Percentiles rank a stretch among this genome's conserved stretches.
phyloP scores from a whole-genome alignment of 805 yeast genomes.

The Kodamaea laetipori region DNA sequence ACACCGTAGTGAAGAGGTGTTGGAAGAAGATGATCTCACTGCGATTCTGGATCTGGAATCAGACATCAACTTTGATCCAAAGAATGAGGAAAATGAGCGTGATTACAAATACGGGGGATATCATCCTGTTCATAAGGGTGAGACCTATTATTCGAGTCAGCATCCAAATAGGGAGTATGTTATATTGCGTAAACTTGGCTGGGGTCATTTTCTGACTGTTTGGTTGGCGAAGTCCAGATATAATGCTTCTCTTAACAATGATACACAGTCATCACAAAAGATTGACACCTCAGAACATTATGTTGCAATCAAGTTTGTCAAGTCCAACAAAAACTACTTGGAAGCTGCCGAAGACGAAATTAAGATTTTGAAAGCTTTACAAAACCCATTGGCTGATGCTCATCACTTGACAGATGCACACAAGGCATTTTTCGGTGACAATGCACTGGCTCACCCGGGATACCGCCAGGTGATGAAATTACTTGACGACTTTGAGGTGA shows the following conservation, averaged over 20 bases:
- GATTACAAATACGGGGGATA: conserved; percentile 66
- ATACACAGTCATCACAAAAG: neutral
- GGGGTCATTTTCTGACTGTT: conserved; percentile 77
- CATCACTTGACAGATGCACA: conserved; percentile 11
- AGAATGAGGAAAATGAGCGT: conserved; percentile 49
- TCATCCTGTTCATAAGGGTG: conserved; percentile 62
- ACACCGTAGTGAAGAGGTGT: neutral
- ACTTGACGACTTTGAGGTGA: conserved; percentile 55
- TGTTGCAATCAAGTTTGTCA: conserved; percentile 65
- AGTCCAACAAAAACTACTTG: conserved; percentile 52
- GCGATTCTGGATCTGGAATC: conserved; percentile 29
- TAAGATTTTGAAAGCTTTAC: conserved; percentile 44
- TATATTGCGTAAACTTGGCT: conserved; percentile 60
- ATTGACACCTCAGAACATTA: conserved; percentile 27
- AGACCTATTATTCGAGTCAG: conserved; percentile 46
- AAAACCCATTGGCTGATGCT: conserved; percentile 22
- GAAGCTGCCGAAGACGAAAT: conserved; percentile 72
- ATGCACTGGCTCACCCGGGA: conserved; percentile 44
- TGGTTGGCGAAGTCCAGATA: conserved; percentile 52
- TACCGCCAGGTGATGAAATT: conserved; percentile 53
- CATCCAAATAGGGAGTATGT: conserved; percentile 42
- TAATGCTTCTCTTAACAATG: conserved; percentile 1
- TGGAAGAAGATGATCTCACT: conserved; percentile 17
- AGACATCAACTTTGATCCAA: conserved; percentile 30
- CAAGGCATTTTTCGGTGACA: conserved; percentile 1